Evolutionary conservation across 23 red algal genomes (phyloP).

Genomic region (Gracilariopsis chorda): DNA sequence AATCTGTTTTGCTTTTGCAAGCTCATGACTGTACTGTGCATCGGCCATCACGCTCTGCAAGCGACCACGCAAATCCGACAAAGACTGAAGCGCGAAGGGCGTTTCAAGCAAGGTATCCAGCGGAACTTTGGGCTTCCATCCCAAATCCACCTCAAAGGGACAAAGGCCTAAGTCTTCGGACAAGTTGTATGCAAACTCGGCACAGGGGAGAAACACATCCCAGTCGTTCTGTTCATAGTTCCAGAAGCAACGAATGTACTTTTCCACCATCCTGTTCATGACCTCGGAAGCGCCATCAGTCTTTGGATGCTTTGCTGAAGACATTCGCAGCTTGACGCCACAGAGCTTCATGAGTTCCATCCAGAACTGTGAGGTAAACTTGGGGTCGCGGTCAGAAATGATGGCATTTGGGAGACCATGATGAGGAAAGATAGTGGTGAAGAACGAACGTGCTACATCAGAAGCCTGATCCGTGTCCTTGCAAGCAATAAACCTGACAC

Average conservation of each 20-base stretch:
- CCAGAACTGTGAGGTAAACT: neutral
- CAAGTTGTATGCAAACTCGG: neutral
- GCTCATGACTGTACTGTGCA: neutral
- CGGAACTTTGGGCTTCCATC: neutral
- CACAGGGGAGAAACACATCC: neutral
- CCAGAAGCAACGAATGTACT: neutral
- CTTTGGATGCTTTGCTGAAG: neutral
- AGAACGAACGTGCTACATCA: neutral
- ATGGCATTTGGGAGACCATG: neutral
- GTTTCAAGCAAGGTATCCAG: neutral
- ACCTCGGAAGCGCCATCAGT: neutral
- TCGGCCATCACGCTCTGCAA: neutral
- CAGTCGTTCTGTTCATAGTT: neutral
- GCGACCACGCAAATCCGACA: neutral
- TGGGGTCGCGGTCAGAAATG: neutral
- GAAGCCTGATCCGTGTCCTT: neutral
- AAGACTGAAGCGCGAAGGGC: neutral
- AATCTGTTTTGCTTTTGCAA: neutral
- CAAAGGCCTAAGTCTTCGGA: neutral
- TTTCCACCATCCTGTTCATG: slow-evolving; percentile 21
- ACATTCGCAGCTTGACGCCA: neutral
- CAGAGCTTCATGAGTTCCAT: neutral
- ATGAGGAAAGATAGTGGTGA: neutral
- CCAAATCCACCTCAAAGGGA: neutral
- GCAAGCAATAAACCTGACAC: neutral